Conservation (phyloP, 495 filamentous ascomycete genomes). For the Aspergillus mulundensis region DNA sequence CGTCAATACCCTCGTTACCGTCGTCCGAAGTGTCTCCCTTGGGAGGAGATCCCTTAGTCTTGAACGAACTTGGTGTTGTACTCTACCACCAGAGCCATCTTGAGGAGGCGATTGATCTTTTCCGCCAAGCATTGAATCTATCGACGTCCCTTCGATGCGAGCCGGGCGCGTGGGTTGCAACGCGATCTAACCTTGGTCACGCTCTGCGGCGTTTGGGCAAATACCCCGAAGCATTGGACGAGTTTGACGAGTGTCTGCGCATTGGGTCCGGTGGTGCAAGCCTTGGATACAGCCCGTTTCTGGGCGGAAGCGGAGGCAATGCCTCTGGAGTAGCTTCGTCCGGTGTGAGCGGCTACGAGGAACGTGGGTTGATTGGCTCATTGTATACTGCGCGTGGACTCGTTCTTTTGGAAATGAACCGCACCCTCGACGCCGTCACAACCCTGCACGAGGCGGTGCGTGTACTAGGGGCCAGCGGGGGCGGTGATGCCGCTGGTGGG, state of each 20-base stretch:
- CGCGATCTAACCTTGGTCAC: slow-evolving; percentile 84
- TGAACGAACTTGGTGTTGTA: slow-evolving; percentile 94
- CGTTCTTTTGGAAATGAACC: slow-evolving; percentile 63
- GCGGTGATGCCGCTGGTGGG: slow-evolving; percentile 57
- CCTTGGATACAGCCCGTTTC: slow-evolving; percentile 38
- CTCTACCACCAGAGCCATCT: slow-evolving; percentile 87
- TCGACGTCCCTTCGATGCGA: slow-evolving; percentile 78
- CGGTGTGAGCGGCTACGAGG: slow-evolving; percentile 45
- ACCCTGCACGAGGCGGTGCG: slow-evolving; percentile 67
- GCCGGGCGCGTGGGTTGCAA: slow-evolving; percentile 78
- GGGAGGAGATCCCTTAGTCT: slow-evolving; percentile 71
- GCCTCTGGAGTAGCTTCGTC: slow-evolving; percentile 31
- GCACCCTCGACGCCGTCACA: slow-evolving; percentile 63
- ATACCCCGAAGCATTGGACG: slow-evolving; percentile 64
- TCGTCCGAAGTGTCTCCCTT: slow-evolving; percentile 52
- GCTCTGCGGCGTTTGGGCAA: slow-evolving; percentile 71
- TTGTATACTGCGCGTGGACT: slow-evolving; percentile 54
- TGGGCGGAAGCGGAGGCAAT: slow-evolving; percentile 37
- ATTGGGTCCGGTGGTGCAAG: slow-evolving; percentile 69
- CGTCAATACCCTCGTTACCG: slow-evolving; percentile 22
- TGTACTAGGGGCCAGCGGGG: slow-evolving; percentile 41
- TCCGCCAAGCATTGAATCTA: slow-evolving; percentile 68
- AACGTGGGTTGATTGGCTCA: slow-evolving; percentile 41
- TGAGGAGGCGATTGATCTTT: slow-evolving; percentile 65
- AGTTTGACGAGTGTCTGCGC: slow-evolving; percentile 79